Base-by-base conservation (phyloP, 2,329 filamentous ascomycete genomes). In the Verticillium longisporum region DNA sequence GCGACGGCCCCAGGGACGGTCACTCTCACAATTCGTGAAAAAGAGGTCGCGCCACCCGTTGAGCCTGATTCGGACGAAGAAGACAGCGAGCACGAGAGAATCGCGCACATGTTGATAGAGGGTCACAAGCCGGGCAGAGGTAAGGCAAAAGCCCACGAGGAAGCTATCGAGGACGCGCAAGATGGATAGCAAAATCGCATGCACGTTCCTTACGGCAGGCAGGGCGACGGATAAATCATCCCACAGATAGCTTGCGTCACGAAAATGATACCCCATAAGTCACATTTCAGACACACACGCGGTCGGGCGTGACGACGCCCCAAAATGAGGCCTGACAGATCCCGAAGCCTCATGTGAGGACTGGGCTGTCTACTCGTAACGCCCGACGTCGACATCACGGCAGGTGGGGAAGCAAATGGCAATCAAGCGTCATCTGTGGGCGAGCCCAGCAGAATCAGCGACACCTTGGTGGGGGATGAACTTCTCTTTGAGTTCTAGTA, bases 391-490 rank as follows among this genome's bases (percentile, higher is more conserved):
- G 36, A 36, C 37, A 58, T 58, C 37, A 31, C 21, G 6, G 11
- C 26, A 13, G n/a, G 10, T 55, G 54, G 63, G 63, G 66, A 70
- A 67, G 68, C 74, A 75, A 78, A 83, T 96, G 92, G 92, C 92
- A 87, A 92, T 96, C 92, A 91, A 96, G 91, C 91, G 74, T 95
- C 86, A 84, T 91, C 88, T 80, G 82, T 80, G 71, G 75, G 71
- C 71, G 61, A 67, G 68, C 72, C 74, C 74, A 72, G 70, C 78
- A 86, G 88, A 92, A 82, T 94, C 89, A 77, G 91, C 92, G 92
- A 96, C 92, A 96, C 92, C 92, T 92, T 83, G 73, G 78, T 82
- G 81, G 78, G 78, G 77, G 75, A 77, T 82, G 79, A 83, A 83
- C 80, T 79, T 80, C 76, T 79, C 76, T 78, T 82, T 78, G 72